Evolutionary conservation across 2,329 filamentous ascomycete genomes (phyloP).

Genomic region (Bisporella sp.): DNA sequence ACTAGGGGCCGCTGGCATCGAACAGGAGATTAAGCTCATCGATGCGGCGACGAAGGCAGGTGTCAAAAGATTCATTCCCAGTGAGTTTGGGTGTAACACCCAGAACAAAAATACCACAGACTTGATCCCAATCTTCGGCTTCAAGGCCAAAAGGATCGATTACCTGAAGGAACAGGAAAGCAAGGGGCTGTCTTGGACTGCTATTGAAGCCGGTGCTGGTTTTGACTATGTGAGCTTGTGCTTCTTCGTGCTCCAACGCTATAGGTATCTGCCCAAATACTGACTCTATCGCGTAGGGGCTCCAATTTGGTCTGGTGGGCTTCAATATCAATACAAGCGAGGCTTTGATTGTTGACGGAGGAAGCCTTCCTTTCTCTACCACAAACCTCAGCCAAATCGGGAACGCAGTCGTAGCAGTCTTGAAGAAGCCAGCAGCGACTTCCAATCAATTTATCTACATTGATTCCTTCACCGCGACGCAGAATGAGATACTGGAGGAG

Average conservation of each 20-base stretch:
- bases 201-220: slow-evolving; percentile 21
- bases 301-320: slow-evolving; percentile 27
- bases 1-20: slow-evolving; percentile 4
- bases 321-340: slow-evolving; percentile 26
- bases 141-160: slow-evolving; percentile 30
- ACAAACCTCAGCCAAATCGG: slow-evolving; percentile 27
- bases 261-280: too few species aligned
- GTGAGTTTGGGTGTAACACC: slow-evolving; percentile 38
- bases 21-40: slow-evolving; percentile 31
- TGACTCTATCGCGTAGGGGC: slow-evolving; percentile 4
- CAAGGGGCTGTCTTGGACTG: slow-evolving; percentile 25
- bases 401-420: slow-evolving; percentile 25
- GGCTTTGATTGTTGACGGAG: slow-evolving; percentile 26
- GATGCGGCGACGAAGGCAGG: slow-evolving; percentile 50
- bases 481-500: slow-evolving; percentile 27
- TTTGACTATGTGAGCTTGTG: slow-evolving; percentile 15
- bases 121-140: slow-evolving; percentile 23
- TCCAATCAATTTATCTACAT: slow-evolving; percentile 27
- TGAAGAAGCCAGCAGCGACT: slow-evolving; percentile 29
- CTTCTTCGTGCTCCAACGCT: not conserved
- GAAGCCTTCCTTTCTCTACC: slow-evolving; percentile 23
- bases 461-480: slow-evolving; percentile 26
- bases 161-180: slow-evolving; percentile 21
- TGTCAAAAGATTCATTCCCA: slow-evolving; percentile 51
- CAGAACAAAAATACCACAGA: slow-evolving; percentile 4